A percentile compares a stretch with the other conserved stretches of the same genome.
Evolutionary conservation across 2,329 filamentous ascomycete species (phyloP).

Genomic region (Colletotrichum camelliae): DNA sequence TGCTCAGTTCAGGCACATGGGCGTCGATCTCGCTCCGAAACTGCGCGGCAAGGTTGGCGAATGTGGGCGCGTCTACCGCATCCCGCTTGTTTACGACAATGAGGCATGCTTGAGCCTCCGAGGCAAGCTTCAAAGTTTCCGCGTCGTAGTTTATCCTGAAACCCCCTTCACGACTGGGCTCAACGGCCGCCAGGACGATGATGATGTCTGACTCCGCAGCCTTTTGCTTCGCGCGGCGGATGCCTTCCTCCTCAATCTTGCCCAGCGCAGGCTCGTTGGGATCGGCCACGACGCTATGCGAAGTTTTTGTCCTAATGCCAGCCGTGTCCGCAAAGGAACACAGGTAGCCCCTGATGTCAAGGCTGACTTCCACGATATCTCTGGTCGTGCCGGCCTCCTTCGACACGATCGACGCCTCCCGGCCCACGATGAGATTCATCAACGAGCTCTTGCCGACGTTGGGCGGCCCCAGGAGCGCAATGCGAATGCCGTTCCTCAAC

Average conservation of each 20-base stretch:
- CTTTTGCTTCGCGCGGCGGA: conserved; percentile 81
- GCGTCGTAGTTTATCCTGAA: conserved; percentile 55
- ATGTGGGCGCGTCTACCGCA: conserved; percentile 37
- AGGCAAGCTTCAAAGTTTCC: conserved; percentile 61
- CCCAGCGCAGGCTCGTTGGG: conserved; percentile 57
- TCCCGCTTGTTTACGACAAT: conserved; percentile 71
- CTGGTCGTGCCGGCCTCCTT: conserved; percentile 91
- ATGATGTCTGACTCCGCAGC: conserved; percentile 86
- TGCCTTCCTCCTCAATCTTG: conserved; percentile 85
- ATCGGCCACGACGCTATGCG: conserved; percentile 14
- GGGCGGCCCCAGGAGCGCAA: conserved; percentile 87
- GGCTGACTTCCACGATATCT: conserved; percentile 89
- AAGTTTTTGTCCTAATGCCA: conserved; percentile 68
- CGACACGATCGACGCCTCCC: conserved; percentile 95
- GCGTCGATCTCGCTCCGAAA: conserved; percentile 45
- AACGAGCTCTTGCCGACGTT: conserved; percentile 96
- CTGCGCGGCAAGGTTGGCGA: conserved; percentile 41
- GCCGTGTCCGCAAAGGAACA: conserved; percentile 97
- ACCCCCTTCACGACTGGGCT: conserved; percentile 44
- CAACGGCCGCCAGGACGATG: conserved; percentile 79
- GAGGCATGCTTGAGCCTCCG: conserved; percentile 52
- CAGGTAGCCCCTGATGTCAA: conserved; percentile 89
- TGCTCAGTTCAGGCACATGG: conserved; percentile 45
- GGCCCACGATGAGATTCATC: conserved; percentile 86
- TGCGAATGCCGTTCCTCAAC: conserved; percentile 80